Conservation (phyloP, 225 moss, liverwort and hornwort species). For the Ulota crispa region DNA sequence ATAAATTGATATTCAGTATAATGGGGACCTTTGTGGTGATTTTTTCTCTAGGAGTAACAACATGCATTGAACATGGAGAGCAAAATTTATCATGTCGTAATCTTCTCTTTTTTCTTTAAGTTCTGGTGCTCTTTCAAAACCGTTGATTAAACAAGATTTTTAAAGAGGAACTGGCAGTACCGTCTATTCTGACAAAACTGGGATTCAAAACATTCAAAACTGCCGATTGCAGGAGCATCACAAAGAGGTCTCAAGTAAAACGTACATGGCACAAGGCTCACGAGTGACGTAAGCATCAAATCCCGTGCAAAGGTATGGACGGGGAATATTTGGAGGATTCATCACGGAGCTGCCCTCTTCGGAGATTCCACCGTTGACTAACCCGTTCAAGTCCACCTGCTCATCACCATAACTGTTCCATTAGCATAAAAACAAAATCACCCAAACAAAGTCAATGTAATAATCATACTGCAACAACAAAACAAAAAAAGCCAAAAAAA, state of each 20-base stretch:
- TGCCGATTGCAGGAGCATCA: background rate
- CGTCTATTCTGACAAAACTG: background rate
- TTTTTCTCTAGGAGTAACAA: background rate
- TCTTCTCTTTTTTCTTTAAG: background rate
- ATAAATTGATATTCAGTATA: background rate
- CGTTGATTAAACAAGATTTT: background rate
- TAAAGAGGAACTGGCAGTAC: background rate
- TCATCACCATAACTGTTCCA: background rate
- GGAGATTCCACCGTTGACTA: background rate
- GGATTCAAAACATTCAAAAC: background rate
- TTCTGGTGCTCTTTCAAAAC: background rate
- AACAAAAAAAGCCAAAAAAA: too few species aligned
- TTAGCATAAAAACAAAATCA: background rate
- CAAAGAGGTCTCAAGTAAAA: background rate
- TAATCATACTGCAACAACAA: background rate
- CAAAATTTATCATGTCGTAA: background rate
- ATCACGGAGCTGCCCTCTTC: conserved; percentile 17
- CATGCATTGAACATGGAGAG: background rate
- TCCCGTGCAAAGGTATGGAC: conserved; percentile 91
- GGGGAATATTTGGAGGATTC: conserved; percentile 32
- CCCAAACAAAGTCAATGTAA: background rate
- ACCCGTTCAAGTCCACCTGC: conserved; percentile 29
- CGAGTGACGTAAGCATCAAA: conserved; percentile 90
- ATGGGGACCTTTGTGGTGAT: background rate
- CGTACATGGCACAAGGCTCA: conserved; percentile 96